phyloP scores from a whole-genome alignment of 192 early-diverging fungal species.

The Rhizoclosmatium sp. region DNA sequence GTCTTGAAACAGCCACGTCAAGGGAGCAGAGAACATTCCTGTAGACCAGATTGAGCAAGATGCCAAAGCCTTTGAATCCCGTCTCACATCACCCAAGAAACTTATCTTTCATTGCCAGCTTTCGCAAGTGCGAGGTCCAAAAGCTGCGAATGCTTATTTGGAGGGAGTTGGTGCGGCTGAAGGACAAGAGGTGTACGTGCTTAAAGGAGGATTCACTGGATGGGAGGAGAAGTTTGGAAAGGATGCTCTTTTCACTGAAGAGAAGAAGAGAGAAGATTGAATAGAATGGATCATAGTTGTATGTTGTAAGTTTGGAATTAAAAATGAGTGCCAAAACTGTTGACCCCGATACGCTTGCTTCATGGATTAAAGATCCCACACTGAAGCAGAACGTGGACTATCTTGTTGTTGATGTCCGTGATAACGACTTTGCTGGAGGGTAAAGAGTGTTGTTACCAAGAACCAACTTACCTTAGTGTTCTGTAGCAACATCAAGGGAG shows the following conservation, averaged over 20 bases:
- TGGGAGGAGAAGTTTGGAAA: constrained; percentile 42
- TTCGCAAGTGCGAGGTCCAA: constrained; percentile 71
- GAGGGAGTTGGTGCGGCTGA: neutral
- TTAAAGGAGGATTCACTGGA: constrained; percentile 49
- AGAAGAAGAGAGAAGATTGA: too few species aligned
- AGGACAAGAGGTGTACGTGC: constrained; percentile 43
- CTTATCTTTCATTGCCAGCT: constrained; percentile 89
- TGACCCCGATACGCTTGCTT: neutral
- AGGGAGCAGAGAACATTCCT: constrained; percentile 77
- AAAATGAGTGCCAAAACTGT: too few species aligned
- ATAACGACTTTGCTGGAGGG: constrained; percentile 41
- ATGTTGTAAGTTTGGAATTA: too few species aligned
- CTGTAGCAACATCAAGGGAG: constrained; percentile 82
- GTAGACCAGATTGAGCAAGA: constrained; percentile 63
- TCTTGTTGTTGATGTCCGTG: constrained; percentile 46
- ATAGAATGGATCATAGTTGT: too few species aligned
- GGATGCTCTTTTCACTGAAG: constrained; percentile 37
- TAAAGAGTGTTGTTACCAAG: neutral
- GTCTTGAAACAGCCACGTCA: constrained; percentile 79
- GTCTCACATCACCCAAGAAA: constrained; percentile 57
- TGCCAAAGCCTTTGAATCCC: constrained; percentile 37
- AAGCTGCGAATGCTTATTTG: constrained; percentile 46
- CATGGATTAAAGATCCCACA: constrained; percentile 7
- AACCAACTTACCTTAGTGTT: constrained; percentile 40
- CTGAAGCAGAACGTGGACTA: constrained; percentile 37